A percentile compares a stretch with the other conserved stretches of the same genome.
phyloP scores from a whole-genome alignment of 768 basidiomycete genomes.

The Naganishia friedmannii region DNA sequence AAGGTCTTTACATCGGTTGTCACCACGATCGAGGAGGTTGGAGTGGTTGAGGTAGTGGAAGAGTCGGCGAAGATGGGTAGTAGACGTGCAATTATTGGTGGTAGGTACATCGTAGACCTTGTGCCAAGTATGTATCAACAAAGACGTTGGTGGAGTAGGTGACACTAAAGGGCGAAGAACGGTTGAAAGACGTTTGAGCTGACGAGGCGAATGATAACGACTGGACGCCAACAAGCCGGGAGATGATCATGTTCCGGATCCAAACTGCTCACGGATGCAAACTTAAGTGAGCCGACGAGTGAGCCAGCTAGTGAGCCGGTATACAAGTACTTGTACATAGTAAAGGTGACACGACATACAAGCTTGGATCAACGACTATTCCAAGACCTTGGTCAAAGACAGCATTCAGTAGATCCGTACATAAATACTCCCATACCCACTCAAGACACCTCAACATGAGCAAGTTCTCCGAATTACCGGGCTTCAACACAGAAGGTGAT shows the following conservation, averaged over 20 bases:
- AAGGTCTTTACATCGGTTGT: slow-evolving; percentile 32
- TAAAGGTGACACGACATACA: not conserved
- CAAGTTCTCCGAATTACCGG: not conserved
- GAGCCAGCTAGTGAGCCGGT: too few species aligned
- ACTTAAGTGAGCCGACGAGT: not conserved
- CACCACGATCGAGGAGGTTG: not conserved
- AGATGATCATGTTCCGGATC: not conserved
- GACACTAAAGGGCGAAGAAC: too few species aligned
- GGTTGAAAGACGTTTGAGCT: too few species aligned
- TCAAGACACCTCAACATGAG: not conserved
- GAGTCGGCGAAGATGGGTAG: slow-evolving; percentile 34
- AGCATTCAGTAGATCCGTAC: too few species aligned
- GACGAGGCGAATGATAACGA: slow-evolving; percentile 5
- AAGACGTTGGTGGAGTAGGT: too few species aligned
- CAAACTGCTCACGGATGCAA: not conserved
- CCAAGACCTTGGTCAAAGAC: too few species aligned
- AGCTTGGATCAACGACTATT: too few species aligned
- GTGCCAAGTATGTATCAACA: too few species aligned
- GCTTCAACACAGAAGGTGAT: not conserved
- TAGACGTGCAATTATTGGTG: slow-evolving; percentile 32
- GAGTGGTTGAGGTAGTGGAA: not conserved
- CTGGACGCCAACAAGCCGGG: not conserved
- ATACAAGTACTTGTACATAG: too few species aligned
- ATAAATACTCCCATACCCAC: too few species aligned
- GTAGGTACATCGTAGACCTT: slow-evolving; percentile 22